Conservation (phyloP, 1,139 yeast species). For the Sugiyamaella sp. region DNA sequence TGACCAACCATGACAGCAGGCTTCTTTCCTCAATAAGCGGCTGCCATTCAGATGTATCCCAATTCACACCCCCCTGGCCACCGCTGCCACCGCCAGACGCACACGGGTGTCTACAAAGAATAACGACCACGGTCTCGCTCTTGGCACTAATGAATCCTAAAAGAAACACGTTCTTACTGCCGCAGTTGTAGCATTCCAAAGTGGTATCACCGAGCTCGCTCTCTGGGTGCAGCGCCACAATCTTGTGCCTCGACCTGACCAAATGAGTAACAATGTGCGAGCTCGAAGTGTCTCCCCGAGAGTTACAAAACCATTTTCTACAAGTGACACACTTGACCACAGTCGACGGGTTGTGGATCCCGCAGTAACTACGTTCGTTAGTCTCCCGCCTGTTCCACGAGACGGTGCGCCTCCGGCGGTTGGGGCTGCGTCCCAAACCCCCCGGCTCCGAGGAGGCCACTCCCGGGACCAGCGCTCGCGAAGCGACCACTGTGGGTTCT, state of each 20-base stretch:
- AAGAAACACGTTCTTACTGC: constrained; percentile 75
- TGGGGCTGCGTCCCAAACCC: not conserved
- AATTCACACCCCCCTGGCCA: constrained; percentile 48
- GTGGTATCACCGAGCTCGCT: constrained; percentile 84
- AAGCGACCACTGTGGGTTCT: too few relatives aligned
- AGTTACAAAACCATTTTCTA: constrained; percentile 89
- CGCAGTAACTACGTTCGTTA: constrained; percentile 57
- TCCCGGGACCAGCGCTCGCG: too few relatives aligned
- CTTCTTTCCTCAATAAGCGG: constrained; percentile 79
- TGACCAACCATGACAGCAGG: constrained; percentile 80
- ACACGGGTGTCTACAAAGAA: constrained; percentile 87
- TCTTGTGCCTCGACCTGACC: constrained; percentile 77
- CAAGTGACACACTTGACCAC: constrained; percentile 80
- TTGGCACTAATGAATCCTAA: constrained; percentile 90
- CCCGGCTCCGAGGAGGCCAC: not conserved
- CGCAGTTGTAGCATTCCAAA: constrained; percentile 90
- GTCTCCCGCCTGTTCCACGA: not conserved
- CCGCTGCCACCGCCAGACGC: constrained; percentile 52
- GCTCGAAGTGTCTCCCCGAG: constrained; percentile 61
- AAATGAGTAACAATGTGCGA: constrained; percentile 89
- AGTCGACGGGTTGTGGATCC: constrained; percentile 63
- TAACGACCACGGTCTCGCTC: constrained; percentile 82
- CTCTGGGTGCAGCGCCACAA: constrained; percentile 73
- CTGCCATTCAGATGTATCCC: constrained; percentile 93
- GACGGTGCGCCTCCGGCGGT: not conserved